Base-by-base conservation (phyloP, 2,329 filamentous ascomycete species). In the Aspergillus hortae region DNA sequence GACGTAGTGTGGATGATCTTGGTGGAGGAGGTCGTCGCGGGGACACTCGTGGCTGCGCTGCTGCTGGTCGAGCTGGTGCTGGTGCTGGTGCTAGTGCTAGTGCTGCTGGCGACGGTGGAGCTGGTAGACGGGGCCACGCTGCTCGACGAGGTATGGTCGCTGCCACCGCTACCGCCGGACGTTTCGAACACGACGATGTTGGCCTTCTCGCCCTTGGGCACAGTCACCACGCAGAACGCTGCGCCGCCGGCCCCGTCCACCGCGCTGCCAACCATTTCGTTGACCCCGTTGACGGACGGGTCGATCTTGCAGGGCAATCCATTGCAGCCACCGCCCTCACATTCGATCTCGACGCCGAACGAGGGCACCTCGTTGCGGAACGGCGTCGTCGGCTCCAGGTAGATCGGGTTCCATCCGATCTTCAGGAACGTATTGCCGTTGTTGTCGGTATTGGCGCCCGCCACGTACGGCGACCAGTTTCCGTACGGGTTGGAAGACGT, bases 381-480 rank as follows among this genome's bases (percentile, higher is more conserved):
- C 46, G 57, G 81, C 72, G 61, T 77, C 62, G 71, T 58, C 12
- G 69, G 60, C 60, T 85, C 77, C 32, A 79, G 78, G 70, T 83
- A 92, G 56, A 89, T 87, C 21, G 89, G 89, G 70, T 92, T 92
- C 80, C 85, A 88, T 49, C 84, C 88, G 48, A 92, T 76, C 74
- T 90, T 91, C 61, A 90, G 79, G 65, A 81, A 92, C 1, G 88
- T 90, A 55, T 81, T 72, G 46, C 88, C 89, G 47, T 71, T 77
- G 44, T 64, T 61, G 59, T 85, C 84, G 14, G 84, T 85, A 71
- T 92, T 92, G 51, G 87, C 85, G 53, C 89, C 89, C 12, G 86
- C 85, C 57, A 91, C 88, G 64, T 85, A 92, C 2, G 87, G 84
- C 46, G 81, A 77, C 89, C 89, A 92, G 74, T 92, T 92, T 46